Evolutionary conservation across 2,329 filamentous ascomycete species (phyloP).

Genomic region (Huntiella bhutanensis): DNA sequence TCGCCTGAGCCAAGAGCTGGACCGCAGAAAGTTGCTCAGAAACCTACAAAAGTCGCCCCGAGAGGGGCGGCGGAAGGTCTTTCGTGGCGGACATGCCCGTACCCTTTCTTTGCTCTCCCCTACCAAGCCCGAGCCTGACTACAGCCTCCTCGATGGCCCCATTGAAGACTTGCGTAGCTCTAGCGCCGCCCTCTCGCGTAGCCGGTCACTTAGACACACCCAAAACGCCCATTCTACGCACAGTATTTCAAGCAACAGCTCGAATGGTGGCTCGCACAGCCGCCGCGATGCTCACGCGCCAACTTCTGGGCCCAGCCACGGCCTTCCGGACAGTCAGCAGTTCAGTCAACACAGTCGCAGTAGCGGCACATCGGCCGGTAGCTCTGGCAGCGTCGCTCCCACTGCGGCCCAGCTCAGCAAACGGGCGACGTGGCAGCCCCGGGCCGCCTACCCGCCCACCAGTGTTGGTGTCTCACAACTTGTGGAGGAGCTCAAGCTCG

Average conservation of each 20-base stretch:
- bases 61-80: constrained; percentile 38
- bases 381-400: constrained; percentile 11
- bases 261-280: constrained; percentile 4
- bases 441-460: constrained; percentile 21
- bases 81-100: constrained; percentile 45
- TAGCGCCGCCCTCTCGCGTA: constrained; percentile 14
- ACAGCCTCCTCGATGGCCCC: constrained; percentile 26
- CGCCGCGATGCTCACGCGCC: not conserved
- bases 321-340: not conserved
- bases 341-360: not conserved
- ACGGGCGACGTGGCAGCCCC: constrained; percentile 41
- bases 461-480: constrained; percentile 47
- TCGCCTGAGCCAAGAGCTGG: constrained; percentile 41
- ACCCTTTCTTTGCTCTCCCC: constrained; percentile 70
- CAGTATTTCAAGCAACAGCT: constrained; percentile 7
- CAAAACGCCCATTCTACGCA: constrained; percentile 7
- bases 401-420: constrained; percentile 25
- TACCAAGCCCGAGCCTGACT: constrained; percentile 26
- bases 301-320: not conserved
- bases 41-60: constrained; percentile 26
- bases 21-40: constrained; percentile 52
- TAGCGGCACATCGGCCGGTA: constrained; percentile 13
- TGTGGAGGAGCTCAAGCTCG: constrained; percentile 73
- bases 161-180: constrained; percentile 23
- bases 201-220: constrained; percentile 8